Evolutionary conservation across 495 filamentous ascomycete species (phyloP).

Genomic region (Chaetomium fimeti): DNA sequence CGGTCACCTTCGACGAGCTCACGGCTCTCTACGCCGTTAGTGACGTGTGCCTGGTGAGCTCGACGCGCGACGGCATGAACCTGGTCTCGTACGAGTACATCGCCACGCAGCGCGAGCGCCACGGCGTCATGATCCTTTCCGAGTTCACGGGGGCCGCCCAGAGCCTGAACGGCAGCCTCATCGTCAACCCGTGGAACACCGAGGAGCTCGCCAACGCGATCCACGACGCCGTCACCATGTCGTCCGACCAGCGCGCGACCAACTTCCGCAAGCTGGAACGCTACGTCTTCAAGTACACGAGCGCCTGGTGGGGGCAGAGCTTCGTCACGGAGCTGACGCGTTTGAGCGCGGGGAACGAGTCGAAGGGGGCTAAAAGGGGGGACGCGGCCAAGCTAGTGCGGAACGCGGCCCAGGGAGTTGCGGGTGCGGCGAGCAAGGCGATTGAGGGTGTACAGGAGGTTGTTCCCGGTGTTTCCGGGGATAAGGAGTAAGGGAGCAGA

Average conservation of each 20-base stretch:
- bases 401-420: conserved; percentile 22
- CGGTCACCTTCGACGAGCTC: conserved; percentile 84
- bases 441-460: conserved; percentile 23
- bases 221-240: conserved; percentile 79
- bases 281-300: conserved; percentile 90
- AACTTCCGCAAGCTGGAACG: conserved; percentile 78
- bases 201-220: conserved; percentile 85
- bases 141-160: conserved; percentile 91
- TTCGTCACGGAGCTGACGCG: conserved; percentile 83
- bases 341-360: conserved; percentile 34
- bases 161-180: conserved; percentile 78
- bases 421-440: conserved; percentile 24
- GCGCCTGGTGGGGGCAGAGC: conserved; percentile 95
- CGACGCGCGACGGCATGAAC: conserved; percentile 96
- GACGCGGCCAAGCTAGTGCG: conserved; percentile 12
- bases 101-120: conserved; percentile 76
- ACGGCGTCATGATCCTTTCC: conserved; percentile 87
- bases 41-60: conserved; percentile 85
- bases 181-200: conserved; percentile 90
- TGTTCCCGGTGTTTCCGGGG: conserved; percentile 8
- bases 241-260: conserved; percentile 73
- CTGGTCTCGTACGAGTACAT: conserved; percentile 96
- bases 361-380: conserved; percentile 10
- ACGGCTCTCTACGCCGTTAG: conserved; percentile 87
- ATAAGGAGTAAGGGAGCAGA: neutral